phyloP scores from a whole-genome alignment of 257 asterid genomes.

The Lycium ferocissimum region DNA sequence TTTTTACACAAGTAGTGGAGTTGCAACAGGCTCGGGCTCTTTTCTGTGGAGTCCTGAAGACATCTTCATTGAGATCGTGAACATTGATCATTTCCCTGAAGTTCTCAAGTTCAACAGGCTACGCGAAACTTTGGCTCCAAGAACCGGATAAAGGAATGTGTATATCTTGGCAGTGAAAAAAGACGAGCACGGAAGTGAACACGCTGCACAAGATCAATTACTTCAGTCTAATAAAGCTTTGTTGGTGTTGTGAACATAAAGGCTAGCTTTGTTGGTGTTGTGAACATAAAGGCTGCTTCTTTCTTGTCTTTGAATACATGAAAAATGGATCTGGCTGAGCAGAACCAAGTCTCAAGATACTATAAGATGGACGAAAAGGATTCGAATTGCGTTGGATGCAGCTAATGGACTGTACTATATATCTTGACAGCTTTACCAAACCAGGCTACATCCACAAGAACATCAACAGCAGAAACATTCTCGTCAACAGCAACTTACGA shows the following conservation, averaged over 20 bases:
- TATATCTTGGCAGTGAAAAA: not conserved
- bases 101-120: slow-evolving; percentile 44
- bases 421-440: too few relatives aligned
- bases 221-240: slow-evolving; percentile 57
- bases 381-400: too few relatives aligned
- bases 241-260: slow-evolving; percentile 50
- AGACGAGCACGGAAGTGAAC: slow-evolving; percentile 34
- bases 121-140: slow-evolving; percentile 42
- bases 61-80: too few relatives aligned
- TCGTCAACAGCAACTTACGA: too few relatives aligned
- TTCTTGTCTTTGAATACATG: slow-evolving; percentile 64
- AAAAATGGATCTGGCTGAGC: slow-evolving; percentile 58
- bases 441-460: too few relatives aligned
- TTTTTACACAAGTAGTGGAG: too few relatives aligned
- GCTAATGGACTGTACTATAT: slow-evolving; percentile 43
- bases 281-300: slow-evolving; percentile 43
- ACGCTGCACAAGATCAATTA: slow-evolving; percentile 56
- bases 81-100: slow-evolving; percentile 1
- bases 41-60: too few relatives aligned
- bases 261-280: too few relatives aligned
- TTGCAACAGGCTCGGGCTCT: too few relatives aligned
- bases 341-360: slow-evolving; percentile 31
- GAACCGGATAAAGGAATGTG: slow-evolving; percentile 46
- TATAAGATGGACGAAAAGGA: slow-evolving; percentile 41
- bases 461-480: too few relatives aligned